Evolutionary conservation across 2,329 filamentous ascomycete species (phyloP).

Genomic region (Phyllosticta citriasiana): DNA sequence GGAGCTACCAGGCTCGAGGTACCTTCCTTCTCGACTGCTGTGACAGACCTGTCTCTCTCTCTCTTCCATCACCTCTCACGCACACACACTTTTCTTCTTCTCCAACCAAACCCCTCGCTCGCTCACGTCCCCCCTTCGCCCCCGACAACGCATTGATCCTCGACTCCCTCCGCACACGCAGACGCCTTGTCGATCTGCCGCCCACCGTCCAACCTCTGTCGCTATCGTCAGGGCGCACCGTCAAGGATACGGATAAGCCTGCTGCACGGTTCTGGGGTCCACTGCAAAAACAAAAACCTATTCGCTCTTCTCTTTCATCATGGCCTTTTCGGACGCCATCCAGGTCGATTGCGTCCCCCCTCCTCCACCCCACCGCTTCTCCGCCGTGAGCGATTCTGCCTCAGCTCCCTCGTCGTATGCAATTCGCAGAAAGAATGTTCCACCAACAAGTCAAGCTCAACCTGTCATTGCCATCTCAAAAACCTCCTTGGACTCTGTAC

Average conservation of each 20-base stretch:
- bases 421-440: conserved; percentile 4
- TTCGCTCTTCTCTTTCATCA: conserved; percentile 14
- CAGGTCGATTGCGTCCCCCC: conserved; percentile 14
- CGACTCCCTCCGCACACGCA: not conserved
- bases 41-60: not conserved
- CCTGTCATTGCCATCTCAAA: conserved; percentile 15
- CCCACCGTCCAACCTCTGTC: not conserved
- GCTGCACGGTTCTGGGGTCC: conserved; percentile 4
- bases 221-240: not conserved
- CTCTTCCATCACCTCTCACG: not conserved
- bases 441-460: conserved; percentile 9
- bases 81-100: not conserved
- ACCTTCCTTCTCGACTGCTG: not conserved
- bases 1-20: not conserved
- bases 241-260: conserved; percentile 9
- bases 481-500: conserved; percentile 22
- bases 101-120: not conserved
- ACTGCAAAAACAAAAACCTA: not conserved
- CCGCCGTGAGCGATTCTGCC: conserved; percentile 19
- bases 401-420: conserved; percentile 12
- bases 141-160: conserved; percentile 7
- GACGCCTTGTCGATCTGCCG: conserved; percentile 6
- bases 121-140: not conserved
- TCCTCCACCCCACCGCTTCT: not conserved
- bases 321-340: conserved; percentile 18